phyloP scores from a whole-genome alignment of 108 stramenopile genomes.

The Fragilaria radians region DNA sequence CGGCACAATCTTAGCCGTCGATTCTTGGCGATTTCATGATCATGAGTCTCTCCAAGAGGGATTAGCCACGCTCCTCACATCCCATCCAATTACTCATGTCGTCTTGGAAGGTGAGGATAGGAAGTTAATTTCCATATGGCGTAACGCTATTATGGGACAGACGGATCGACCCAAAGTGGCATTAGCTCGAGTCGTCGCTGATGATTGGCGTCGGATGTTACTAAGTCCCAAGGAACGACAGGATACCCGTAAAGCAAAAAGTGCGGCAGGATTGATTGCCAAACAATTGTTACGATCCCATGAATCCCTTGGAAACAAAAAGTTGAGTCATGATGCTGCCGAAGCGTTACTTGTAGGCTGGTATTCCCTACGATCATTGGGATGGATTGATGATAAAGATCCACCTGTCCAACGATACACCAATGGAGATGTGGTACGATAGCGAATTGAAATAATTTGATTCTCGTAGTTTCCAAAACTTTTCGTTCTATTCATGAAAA shows the following conservation, averaged over 20 bases:
- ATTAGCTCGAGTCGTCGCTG: slow-evolving; percentile 23
- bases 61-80: background rate
- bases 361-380: slow-evolving; percentile 22
- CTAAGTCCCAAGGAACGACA: slow-evolving; percentile 20
- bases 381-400: slow-evolving; percentile 24
- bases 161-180: slow-evolving; percentile 6
- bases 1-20: slow-evolving; percentile 17
- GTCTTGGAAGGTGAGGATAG: slow-evolving; percentile 41
- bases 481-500: no score
- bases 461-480: no score
- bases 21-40: background rate
- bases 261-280: slow-evolving; percentile 39
- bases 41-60: background rate
- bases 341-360: slow-evolving; percentile 34
- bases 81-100: slow-evolving; percentile 30
- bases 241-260: slow-evolving; percentile 22
- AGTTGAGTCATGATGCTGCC: slow-evolving; percentile 34
- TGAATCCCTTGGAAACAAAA: slow-evolving; percentile 13
- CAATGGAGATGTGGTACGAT: slow-evolving; percentile 29
- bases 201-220: slow-evolving; percentile 39
- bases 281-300: slow-evolving; percentile 29
- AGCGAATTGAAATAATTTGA: no score
- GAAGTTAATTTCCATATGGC: slow-evolving; percentile 18
- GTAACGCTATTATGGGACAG: slow-evolving; percentile 9
- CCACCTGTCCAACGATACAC: slow-evolving; percentile 26